Conservation (phyloP, 139 green algal species). For the Tetraselmis striata region DNA sequence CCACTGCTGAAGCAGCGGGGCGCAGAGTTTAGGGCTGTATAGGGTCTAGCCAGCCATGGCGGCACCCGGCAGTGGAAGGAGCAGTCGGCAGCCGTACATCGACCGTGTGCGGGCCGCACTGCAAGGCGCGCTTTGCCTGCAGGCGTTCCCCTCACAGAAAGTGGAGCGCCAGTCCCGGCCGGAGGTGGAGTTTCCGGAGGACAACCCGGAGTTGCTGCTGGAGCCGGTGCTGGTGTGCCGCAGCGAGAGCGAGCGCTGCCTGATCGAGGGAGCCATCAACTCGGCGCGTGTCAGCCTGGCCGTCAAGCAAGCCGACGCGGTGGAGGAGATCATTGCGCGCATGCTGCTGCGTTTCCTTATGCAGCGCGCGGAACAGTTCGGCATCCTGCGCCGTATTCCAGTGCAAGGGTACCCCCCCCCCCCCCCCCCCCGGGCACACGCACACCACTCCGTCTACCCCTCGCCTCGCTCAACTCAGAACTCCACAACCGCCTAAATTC, state of each 20-base stretch:
- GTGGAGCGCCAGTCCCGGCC: slow-evolving; percentile 57
- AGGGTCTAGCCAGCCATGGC: no score
- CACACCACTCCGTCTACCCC: no score
- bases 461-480: no score
- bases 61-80: no score
- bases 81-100: neutral
- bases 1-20: no score
- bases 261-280: slow-evolving; percentile 62
- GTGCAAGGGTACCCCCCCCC: slow-evolving; percentile 32
- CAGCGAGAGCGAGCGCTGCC: slow-evolving; percentile 36
- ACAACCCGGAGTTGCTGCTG: slow-evolving; percentile 31
- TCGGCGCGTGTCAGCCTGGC: slow-evolving; percentile 50
- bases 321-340: slow-evolving; percentile 49
- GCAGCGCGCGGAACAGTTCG: slow-evolving; percentile 53
- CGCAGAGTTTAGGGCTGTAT: no score
- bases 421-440: no score
- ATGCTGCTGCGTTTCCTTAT: slow-evolving; percentile 53
- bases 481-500: no score
- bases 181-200: slow-evolving; percentile 40
- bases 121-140: slow-evolving; percentile 30
- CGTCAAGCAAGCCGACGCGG: slow-evolving; percentile 33
- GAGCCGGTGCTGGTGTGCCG: slow-evolving; percentile 35
- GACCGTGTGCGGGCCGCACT: slow-evolving; percentile 17
- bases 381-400: slow-evolving; percentile 42
- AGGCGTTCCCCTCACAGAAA: slow-evolving; percentile 27